Evolutionary conservation across 2,329 filamentous ascomycete species (phyloP), one percentile per base, ranked within the genome.

Genomic region (Mycosphaerella sp.): DNA sequence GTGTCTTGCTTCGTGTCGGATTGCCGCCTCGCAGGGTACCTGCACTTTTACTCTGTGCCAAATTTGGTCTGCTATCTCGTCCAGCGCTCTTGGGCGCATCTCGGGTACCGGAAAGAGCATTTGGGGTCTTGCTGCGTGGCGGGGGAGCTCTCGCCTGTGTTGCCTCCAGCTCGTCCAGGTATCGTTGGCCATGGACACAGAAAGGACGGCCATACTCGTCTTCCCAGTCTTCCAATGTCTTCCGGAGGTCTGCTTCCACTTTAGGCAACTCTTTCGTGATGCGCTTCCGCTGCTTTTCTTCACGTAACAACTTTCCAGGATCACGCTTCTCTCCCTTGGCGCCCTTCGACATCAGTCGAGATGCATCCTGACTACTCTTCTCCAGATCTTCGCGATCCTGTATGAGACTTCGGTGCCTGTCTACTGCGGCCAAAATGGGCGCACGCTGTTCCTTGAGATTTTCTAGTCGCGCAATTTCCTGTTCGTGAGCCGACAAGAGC

Each of bases 251-350:
- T 0, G 80, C 80, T 54, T 92, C 85, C 42, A 98, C 80, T 75
- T 95, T 97, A 53, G 93, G 93, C 31, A 98, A 77, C 67, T 98
- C 93, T 72, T 97, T 98, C 26, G 91, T 81, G 58, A 98, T 96
- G 54, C 91, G 82, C 80, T 98, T 98, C 56, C 93, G 84, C 89
- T 95, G 95, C 80, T 97, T 98, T 74, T 98, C 93, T 69, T 98
- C 93, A 31, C 93, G 82, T 49, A 98, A 78, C 12, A 98, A 79
- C 73, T 95, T 93, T 48, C 90, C 92, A 2, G 93, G 93, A 67
- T 98, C 93, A 59, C 95, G 87, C 72, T 85, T 89, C 74, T 97
- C 92, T 51, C 92, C 92, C 74, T 95, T 95, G 62, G 89, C 85
- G 2, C 91, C 91, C 57, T 92, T 89, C 64, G 84, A 82, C 85